Conservation (phyloP, 73 alveolate genomes). For the Paramecium biaurelia region DNA sequence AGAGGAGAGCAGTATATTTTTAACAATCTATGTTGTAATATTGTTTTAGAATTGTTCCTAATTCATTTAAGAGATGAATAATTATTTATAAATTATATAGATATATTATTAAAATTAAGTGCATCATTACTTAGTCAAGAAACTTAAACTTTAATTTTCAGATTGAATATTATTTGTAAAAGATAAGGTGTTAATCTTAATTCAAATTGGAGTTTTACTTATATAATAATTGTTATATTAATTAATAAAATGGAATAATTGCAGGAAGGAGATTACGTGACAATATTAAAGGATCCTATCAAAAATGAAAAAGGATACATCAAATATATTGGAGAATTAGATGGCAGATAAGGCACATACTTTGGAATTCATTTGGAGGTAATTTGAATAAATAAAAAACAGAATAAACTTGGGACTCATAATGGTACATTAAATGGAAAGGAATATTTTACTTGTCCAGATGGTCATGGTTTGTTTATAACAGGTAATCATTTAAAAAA, state of each 20-base stretch:
- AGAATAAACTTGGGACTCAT: constrained; percentile 38
- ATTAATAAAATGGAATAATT: constrained; percentile 44
- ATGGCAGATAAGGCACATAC: not conserved
- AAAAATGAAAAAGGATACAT: constrained; percentile 27
- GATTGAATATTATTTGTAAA: not conserved
- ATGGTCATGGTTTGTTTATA: constrained; percentile 7
- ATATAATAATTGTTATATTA: not conserved
- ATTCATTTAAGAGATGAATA: no score
- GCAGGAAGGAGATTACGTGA: not conserved
- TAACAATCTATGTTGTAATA: no score
- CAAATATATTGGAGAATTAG: not conserved
- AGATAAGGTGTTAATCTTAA: not conserved
- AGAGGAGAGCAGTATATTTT: no score
- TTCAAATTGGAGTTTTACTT: not conserved
- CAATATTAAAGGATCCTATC: not conserved
- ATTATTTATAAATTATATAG: no score
- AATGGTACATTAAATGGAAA: constrained; percentile 7
- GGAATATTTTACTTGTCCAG: constrained; percentile 18
- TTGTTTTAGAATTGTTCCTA: no score
- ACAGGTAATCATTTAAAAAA: constrained; percentile 18
- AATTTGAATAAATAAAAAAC: not conserved
- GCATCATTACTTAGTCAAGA: not conserved
- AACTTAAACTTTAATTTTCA: not conserved
- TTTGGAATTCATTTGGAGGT: constrained; percentile 36
- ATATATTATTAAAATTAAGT: no score